These are phyloP conservation scores for Cryomyces minteri DNA, from an alignment of 495 filamentous ascomycete genomes.

Conservation along the genomic window DNA sequence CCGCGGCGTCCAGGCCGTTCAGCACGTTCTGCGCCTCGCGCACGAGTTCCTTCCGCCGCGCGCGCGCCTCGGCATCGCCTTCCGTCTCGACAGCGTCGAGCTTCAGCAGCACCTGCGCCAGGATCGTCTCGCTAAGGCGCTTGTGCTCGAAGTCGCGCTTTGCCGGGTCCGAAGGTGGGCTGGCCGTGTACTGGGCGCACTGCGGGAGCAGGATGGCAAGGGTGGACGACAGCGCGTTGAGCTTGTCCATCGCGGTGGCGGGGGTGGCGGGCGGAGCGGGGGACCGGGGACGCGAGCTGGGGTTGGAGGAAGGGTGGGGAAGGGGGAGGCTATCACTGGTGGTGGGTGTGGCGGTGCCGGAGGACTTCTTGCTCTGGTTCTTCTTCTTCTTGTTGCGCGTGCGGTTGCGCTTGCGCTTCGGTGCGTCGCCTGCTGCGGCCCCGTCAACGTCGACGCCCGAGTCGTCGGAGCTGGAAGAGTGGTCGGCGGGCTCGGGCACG, in stretches of 20 bases:
- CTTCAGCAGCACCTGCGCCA: slow-evolving; percentile 71
- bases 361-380: background rate
- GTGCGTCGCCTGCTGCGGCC: background rate
- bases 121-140: slow-evolving; percentile 62
- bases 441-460: slow-evolving; percentile 7
- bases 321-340: slow-evolving; percentile 11
- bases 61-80: slow-evolving; percentile 41
- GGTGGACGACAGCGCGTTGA: slow-evolving; percentile 49
- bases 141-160: slow-evolving; percentile 61
- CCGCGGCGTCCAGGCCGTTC: slow-evolving; percentile 36
- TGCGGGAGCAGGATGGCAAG: slow-evolving; percentile 40
- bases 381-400: slow-evolving; percentile 4
- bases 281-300: background rate
- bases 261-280: slow-evolving; percentile 21
- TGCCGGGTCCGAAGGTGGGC: slow-evolving; percentile 51
- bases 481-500: slow-evolving; percentile 18
- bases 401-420: slow-evolving; percentile 10
- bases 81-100: slow-evolving; percentile 67
- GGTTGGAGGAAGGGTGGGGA: slow-evolving; percentile 2
- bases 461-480: slow-evolving; percentile 27
- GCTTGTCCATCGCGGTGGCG: slow-evolving; percentile 42
- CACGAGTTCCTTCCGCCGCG: slow-evolving; percentile 55
- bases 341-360: slow-evolving; percentile 9
- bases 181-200: slow-evolving; percentile 40
- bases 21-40: slow-evolving; percentile 50